Base-by-base conservation (phyloP, 805 yeast species). In the Maudiozyma turicensis region DNA sequence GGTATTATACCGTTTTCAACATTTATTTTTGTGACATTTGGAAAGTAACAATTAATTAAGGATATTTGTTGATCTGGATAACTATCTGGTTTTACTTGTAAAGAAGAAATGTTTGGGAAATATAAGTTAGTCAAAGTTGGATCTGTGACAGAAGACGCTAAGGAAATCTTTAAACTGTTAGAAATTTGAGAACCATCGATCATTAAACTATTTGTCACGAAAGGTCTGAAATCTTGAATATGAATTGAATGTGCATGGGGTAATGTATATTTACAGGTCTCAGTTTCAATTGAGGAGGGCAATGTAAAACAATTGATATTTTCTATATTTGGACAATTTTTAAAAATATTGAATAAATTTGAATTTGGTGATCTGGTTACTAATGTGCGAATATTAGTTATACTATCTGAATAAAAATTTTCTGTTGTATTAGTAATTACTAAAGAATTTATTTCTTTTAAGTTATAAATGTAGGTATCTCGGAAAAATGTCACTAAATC, bases 401-500 rank as follows among this genome's bases (percentile, higher is more conserved):
- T 20, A 20, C 26, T 20, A 20, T 20, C 26, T 20, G 26, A 20
- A 20, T 20, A 20, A 20, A 20, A 20, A 20, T 3, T 20, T 20
- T 20, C 26, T 20, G 26, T 20, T 20, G 2, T 42, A 38, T 45
- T 48, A 28, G 49, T 53, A 7, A 61, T 50, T 43, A 54, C 58
- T 33, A 62, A 49, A 3, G 63, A 57, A 48, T 58, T 58, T 10
- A 62, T 43, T 14, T 43, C 43, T 8, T 44, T 48, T 31, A 63
- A 40, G 44, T 56, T 44, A 43, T 61, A 48, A 8, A 63, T 45
- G 43, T 57, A 56, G 0, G 65, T 61, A 8, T 51, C 45, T 31
- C 59, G 51, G 40, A 62, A 63, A 4, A 62, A 50, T 3, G 60
- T 56, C 26, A 54, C 55, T 8, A 63, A 47, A 45, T 62, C 65